These are phyloP conservation scores for Lipomyces yamanashiensis DNA, from an alignment of 805 yeast species.

Conservation along the genomic window DNA sequence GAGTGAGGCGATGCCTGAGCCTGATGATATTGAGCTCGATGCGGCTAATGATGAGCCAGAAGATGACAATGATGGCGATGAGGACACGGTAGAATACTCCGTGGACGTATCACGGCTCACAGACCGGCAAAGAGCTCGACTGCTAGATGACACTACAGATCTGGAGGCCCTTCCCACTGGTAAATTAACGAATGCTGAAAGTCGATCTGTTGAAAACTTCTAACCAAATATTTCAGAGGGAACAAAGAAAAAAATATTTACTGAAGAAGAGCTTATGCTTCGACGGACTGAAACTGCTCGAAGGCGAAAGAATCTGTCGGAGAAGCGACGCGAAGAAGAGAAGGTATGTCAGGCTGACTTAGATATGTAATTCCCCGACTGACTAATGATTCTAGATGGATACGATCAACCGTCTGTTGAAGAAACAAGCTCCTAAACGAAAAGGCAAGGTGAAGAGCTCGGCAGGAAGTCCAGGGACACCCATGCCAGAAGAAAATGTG, in stretches of 20 bases:
- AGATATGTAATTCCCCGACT: background rate
- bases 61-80: conserved; percentile 39
- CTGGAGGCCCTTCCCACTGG: conserved; percentile 36
- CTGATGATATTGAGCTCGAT: conserved; percentile 10
- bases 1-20: background rate
- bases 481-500: conserved; percentile 17
- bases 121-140: conserved; percentile 48
- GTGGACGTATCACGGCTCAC: conserved; percentile 44
- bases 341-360: conserved; percentile 47
- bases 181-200: background rate
- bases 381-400: conserved; percentile 54
- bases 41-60: conserved; percentile 25
- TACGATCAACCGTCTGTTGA: conserved; percentile 81
- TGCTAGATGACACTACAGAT: conserved; percentile 38
- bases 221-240: conserved; percentile 30
- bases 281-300: conserved; percentile 87
- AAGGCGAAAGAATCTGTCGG: conserved; percentile 81
- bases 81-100: conserved; percentile 22
- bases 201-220: background rate
- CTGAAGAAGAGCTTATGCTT: conserved; percentile 82
- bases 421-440: conserved; percentile 70
- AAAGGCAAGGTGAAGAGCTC: conserved; percentile 24
- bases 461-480: conserved; percentile 24
- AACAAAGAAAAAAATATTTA: conserved; percentile 58
- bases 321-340: conserved; percentile 85